A percentile compares a stretch with the other conserved stretches of the same genome.
phyloP scores from a whole-genome alignment of 2,329 filamentous ascomycete genomes.

The Bertia moriformis region DNA sequence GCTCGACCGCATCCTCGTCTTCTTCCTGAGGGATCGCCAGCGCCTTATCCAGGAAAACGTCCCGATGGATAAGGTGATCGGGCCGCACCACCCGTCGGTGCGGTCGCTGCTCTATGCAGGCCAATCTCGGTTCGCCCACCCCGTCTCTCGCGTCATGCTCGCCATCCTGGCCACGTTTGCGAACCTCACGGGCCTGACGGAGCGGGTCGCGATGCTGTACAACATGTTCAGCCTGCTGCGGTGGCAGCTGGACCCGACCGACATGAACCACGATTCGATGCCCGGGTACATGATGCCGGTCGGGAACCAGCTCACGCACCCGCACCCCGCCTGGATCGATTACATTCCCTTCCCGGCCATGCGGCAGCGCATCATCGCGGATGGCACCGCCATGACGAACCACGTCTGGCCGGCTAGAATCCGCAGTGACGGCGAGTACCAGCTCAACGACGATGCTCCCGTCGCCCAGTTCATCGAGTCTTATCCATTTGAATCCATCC shows the following conservation, averaged over 20 bases:
- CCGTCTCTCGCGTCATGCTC: slow-evolving; percentile 70
- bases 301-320: slow-evolving; percentile 45
- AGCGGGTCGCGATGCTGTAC: slow-evolving; percentile 70
- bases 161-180: slow-evolving; percentile 78
- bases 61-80: slow-evolving; percentile 49
- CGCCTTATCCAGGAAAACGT: slow-evolving; percentile 53
- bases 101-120: slow-evolving; percentile 64
- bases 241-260: slow-evolving; percentile 69
- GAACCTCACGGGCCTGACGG: slow-evolving; percentile 61
- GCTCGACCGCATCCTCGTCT: slow-evolving; percentile 64
- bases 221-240: slow-evolving; percentile 77
- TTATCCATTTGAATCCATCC: slow-evolving; percentile 66
- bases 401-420: too few species aligned
- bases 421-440: slow-evolving; percentile 4
- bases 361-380: slow-evolving; percentile 48
- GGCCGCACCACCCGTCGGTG: slow-evolving; percentile 67
- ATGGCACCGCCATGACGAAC: slow-evolving; percentile 19
- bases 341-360: slow-evolving; percentile 67
- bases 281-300: slow-evolving; percentile 60
- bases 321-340: slow-evolving; percentile 73
- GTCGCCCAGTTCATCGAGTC: slow-evolving; percentile 19
- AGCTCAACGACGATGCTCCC: too few species aligned
- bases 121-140: slow-evolving; percentile 48
- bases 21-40: slow-evolving; percentile 59
- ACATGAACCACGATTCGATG: slow-evolving; percentile 64